phyloP scores from a whole-genome alignment of 805 yeast genomes.

The Teunomyces stri region DNA sequence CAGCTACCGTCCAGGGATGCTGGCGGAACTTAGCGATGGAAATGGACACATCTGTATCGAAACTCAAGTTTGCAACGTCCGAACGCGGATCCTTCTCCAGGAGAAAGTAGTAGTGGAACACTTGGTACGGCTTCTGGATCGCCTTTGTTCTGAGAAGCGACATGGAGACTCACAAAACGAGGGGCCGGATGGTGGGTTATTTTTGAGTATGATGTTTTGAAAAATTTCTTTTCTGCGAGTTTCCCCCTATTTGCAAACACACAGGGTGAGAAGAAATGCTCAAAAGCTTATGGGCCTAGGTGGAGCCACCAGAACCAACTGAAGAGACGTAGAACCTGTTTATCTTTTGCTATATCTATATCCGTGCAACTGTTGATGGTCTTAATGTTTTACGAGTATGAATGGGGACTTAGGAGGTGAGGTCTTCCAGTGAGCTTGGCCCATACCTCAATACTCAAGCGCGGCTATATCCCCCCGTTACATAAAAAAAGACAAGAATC shows the following conservation, averaged over 20 bases:
- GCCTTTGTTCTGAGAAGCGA: conserved; percentile 22
- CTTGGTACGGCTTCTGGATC: conserved; percentile 38
- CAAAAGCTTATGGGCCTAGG: neutral
- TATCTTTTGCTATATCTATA: too few relatives aligned
- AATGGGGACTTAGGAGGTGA: too few relatives aligned
- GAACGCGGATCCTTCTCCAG: conserved; percentile 51
- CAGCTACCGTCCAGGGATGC: conserved; percentile 45
- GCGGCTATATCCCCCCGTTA: too few relatives aligned
- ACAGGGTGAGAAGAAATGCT: neutral
- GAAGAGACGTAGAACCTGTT: too few relatives aligned
- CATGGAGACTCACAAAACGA: neutral
- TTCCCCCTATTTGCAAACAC: neutral
- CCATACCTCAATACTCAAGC: too few relatives aligned
- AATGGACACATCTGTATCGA: conserved; percentile 45
- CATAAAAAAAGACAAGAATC: too few relatives aligned
- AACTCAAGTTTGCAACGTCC: conserved; percentile 49
- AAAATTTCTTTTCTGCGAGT: neutral
- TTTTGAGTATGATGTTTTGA: neutral
- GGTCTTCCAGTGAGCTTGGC: too few relatives aligned
- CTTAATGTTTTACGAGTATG: too few relatives aligned
- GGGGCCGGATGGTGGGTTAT: neutral
- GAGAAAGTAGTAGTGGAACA: conserved; percentile 51
- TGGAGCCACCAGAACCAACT: neutral
- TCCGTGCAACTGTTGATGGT: too few relatives aligned
- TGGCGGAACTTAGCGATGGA: conserved; percentile 41